A percentile compares a stretch with the other conserved stretches of the same genome.
These are phyloP conservation scores for Neonectria coccinea DNA, from an alignment of 2,329 filamentous ascomycete genomes.

Conservation along the genomic window DNA sequence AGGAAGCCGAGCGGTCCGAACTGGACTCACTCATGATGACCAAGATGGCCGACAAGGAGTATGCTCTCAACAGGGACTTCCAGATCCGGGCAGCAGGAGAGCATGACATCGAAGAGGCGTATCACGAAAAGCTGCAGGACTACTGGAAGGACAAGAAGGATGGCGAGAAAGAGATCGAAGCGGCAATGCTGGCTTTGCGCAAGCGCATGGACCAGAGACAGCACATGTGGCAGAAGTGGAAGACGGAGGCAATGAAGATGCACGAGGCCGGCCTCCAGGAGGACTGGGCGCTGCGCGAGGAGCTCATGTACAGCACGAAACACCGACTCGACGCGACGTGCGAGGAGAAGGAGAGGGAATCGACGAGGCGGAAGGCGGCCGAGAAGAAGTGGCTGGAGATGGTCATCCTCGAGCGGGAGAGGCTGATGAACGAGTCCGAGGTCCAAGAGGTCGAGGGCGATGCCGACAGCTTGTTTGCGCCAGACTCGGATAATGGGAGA, in stretches of 20 bases:
- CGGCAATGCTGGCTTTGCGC: conserved; percentile 51
- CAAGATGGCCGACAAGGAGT: conserved; percentile 51
- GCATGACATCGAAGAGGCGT: conserved; percentile 57
- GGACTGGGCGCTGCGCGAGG: conserved; percentile 53
- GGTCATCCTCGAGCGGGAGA: conserved; percentile 58
- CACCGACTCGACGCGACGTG: conserved; percentile 46
- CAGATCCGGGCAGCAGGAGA: conserved; percentile 56
- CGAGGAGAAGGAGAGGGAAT: conserved; percentile 48
- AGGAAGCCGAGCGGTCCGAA: conserved; percentile 49
- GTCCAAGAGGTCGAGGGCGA: conserved; percentile 57
- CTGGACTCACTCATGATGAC: conserved; percentile 42
- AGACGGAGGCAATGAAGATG: conserved; percentile 54
- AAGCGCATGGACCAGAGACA: conserved; percentile 57
- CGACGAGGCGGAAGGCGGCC: conserved; percentile 51
- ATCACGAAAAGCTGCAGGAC: conserved; percentile 52
- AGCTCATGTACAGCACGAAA: conserved; percentile 57
- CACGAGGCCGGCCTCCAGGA: conserved; percentile 54
- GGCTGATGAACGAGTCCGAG: conserved; percentile 57
- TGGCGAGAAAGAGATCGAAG: conserved; percentile 48
- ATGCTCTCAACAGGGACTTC: conserved; percentile 55
- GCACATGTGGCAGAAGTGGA: conserved; percentile 56
- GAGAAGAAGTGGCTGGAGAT: conserved; percentile 62
- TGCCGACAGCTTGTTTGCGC: conserved; percentile 49
- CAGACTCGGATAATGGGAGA: conserved; percentile 31
- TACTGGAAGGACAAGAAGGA: conserved; percentile 54